Conservation (phyloP, 257 asterid species). For the Solanum peruvianum region DNA sequence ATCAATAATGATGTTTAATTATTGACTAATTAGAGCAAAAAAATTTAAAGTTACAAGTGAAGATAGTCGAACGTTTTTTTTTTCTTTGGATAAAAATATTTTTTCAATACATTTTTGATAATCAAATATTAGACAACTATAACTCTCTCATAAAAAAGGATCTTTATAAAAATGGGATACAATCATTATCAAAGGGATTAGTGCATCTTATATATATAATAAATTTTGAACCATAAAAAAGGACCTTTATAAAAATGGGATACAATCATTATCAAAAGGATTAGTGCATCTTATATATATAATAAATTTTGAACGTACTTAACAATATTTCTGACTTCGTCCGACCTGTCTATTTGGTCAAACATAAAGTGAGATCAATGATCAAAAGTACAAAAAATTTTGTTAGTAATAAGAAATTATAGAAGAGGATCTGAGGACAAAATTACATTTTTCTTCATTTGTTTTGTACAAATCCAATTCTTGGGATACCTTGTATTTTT, state of each 20-base stretch:
- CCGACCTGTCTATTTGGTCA: not conserved
- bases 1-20: not conserved
- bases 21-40: not conserved
- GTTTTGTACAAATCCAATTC: not conserved
- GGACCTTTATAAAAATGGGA: not conserved
- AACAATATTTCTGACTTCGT: too few species aligned
- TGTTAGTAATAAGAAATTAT: not conserved
- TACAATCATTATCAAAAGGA: not conserved
- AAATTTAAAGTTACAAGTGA: not conserved
- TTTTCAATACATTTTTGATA: not conserved
- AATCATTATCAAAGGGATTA: not conserved
- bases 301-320: too few species aligned
- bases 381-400: not conserved
- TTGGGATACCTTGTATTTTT: not conserved
- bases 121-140: not conserved
- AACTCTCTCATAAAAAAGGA: not conserved
- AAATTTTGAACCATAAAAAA: not conserved
- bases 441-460: not conserved
- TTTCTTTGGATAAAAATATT: not conserved
- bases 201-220: too few species aligned
- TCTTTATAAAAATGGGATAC: not conserved
- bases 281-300: not conserved
- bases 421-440: not conserved
- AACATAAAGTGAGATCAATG: not conserved
- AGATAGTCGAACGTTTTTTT: not conserved